phyloP scores from a whole-genome alignment of 1,139 yeast species.

The Yamadazyma blattariae region DNA sequence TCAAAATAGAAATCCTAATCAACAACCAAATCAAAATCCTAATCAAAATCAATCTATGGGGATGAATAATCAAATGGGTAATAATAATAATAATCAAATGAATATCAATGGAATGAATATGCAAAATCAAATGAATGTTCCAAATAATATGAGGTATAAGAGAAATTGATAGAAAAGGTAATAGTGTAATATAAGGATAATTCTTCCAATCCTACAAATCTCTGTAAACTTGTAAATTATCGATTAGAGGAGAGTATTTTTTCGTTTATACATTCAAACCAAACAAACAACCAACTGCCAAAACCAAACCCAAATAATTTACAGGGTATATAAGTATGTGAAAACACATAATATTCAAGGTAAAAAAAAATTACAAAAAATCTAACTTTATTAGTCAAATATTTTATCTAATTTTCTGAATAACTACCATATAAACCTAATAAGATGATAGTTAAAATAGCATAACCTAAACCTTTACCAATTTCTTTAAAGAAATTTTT shows the following conservation, averaged over 20 bases:
- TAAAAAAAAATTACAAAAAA: too few relatives aligned
- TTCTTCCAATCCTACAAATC: too few relatives aligned
- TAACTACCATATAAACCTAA: conserved; percentile 37
- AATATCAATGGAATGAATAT: not conserved
- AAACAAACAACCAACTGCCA: too few relatives aligned
- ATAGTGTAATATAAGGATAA: too few relatives aligned
- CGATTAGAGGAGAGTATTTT: too few relatives aligned
- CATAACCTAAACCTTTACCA: conserved; percentile 34
- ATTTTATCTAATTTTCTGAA: conserved; percentile 1
- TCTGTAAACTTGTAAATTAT: too few relatives aligned
- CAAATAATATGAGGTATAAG: not conserved
- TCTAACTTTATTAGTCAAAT: too few relatives aligned
- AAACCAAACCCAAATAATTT: too few relatives aligned
- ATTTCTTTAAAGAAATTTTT: conserved; percentile 28
- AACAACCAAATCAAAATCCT: conserved; percentile 9
- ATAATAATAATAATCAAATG: not conserved
- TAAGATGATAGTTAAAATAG: conserved; percentile 33
- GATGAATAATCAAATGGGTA: not conserved
- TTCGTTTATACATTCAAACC: too few relatives aligned
- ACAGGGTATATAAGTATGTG: too few relatives aligned
- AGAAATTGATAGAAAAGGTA: too few relatives aligned
- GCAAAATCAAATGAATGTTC: not conserved
- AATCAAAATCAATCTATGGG: not conserved
- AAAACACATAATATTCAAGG: too few relatives aligned
- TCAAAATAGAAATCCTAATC: not conserved